Conservation (phyloP, 176 grass and related monocot species). For the Otatea glauca region DNA sequence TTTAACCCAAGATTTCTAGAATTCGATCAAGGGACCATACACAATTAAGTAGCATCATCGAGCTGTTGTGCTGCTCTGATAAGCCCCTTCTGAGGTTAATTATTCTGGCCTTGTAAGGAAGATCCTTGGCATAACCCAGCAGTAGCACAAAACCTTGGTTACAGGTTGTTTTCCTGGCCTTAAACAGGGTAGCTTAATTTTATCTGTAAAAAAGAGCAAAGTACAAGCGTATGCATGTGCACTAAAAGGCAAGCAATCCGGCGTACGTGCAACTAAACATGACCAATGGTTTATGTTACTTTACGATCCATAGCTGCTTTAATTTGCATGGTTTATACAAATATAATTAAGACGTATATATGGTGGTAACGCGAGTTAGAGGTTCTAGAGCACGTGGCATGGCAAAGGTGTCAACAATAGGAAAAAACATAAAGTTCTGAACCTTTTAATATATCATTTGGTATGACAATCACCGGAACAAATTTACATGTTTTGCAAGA, state of each 20-base stretch:
- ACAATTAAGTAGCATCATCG: neutral
- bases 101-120: neutral
- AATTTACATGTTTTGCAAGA: too few relatives aligned
- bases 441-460: too few relatives aligned
- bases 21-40: neutral
- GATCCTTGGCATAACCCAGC: conserved; percentile 24
- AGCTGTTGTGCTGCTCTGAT: neutral
- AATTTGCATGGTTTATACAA: too few relatives aligned
- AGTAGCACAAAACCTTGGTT: neutral
- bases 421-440: too few relatives aligned
- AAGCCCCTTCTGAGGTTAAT: neutral
- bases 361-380: neutral
- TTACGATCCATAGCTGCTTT: neutral
- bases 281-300: neutral
- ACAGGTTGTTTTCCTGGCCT: conserved; percentile 33
- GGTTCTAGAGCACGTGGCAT: neutral
- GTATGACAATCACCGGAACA: too few relatives aligned
- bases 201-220: conserved; percentile 7
- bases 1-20: neutral
- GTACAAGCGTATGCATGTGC: conserved; percentile 44
- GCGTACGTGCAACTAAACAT: conserved; percentile 41
- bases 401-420: neutral
- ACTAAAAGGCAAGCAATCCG: conserved; percentile 21
- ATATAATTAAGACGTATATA: too few relatives aligned
- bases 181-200: neutral